A percentile compares a stretch with the other conserved stretches of the same genome.
Conservation (phyloP, 805 yeast genomes). For the Saccharomyces paradoxus region DNA sequence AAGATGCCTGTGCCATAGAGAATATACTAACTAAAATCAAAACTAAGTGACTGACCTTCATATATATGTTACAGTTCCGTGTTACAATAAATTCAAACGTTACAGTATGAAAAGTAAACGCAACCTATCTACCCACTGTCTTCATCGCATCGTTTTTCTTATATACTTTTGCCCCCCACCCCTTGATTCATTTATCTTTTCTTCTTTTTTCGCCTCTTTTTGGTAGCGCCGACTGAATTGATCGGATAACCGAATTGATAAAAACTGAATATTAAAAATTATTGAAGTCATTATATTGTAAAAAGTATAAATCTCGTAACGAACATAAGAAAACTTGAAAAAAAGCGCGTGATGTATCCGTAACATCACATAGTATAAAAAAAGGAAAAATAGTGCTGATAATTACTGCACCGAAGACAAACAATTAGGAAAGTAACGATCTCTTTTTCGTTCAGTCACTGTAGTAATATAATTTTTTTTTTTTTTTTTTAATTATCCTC, state of each 20-base stretch:
- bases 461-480: neutral
- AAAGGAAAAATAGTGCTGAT: neutral
- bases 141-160: neutral
- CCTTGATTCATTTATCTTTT: neutral
- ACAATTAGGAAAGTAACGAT: neutral
- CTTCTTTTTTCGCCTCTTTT: neutral
- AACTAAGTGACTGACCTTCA: neutral
- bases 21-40: neutral
- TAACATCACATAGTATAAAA: neutral
- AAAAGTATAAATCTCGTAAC: neutral
- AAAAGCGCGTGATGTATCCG: neutral
- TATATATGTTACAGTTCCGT: neutral
- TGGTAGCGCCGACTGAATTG: neutral
- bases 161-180: neutral
- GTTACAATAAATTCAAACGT: neutral
- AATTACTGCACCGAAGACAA: neutral
- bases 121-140: neutral
- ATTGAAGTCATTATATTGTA: neutral
- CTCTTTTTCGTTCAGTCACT: neutral
- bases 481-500: neutral
- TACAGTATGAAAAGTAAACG: neutral
- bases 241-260: neutral
- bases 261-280: neutral
- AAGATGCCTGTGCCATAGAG: neutral
- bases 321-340: neutral